Percentiles rank a stretch among this genome's conserved stretches.
Conservation (phyloP, 1,139 yeast species). For the Pichia sp. region DNA sequence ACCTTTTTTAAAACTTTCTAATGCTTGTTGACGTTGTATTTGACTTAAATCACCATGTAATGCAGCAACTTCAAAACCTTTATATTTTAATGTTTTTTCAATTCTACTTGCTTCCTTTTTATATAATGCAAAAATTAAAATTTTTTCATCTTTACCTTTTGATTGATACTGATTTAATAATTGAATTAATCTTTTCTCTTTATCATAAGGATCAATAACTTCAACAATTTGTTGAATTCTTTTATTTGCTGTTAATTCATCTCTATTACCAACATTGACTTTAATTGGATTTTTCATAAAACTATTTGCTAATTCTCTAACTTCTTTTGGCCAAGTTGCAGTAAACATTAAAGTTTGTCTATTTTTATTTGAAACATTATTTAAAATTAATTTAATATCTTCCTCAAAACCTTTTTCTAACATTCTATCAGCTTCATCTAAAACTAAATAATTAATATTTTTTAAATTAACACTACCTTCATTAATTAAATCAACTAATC, state of each 20-base stretch:
- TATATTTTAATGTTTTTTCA: constrained; percentile 65
- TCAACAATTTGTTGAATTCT: constrained; percentile 91
- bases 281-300: constrained; percentile 80
- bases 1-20: constrained; percentile 81
- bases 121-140: constrained; percentile 87
- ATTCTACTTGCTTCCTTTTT: constrained; percentile 94
- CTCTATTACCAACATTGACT: constrained; percentile 89
- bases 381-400: constrained; percentile 80
- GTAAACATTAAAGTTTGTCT: constrained; percentile 89
- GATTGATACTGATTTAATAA: constrained; percentile 71
- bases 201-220: constrained; percentile 76
- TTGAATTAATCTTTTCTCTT: constrained; percentile 70
- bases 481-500: constrained; percentile 82
- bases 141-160: constrained; percentile 62
- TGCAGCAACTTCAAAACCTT: constrained; percentile 81
- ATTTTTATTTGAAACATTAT: constrained; percentile 39
- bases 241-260: constrained; percentile 89
- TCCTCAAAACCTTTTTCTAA: constrained; percentile 95
- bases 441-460: constrained; percentile 67
- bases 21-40: constrained; percentile 84
- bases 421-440: constrained; percentile 99
- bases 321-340: constrained; percentile 90
- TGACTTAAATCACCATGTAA: constrained; percentile 95
- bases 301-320: constrained; percentile 82
- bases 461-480: constrained; percentile 78